Conservation (phyloP, 1,284 basidiomycete genomes). For the Ustilago sp. region DNA sequence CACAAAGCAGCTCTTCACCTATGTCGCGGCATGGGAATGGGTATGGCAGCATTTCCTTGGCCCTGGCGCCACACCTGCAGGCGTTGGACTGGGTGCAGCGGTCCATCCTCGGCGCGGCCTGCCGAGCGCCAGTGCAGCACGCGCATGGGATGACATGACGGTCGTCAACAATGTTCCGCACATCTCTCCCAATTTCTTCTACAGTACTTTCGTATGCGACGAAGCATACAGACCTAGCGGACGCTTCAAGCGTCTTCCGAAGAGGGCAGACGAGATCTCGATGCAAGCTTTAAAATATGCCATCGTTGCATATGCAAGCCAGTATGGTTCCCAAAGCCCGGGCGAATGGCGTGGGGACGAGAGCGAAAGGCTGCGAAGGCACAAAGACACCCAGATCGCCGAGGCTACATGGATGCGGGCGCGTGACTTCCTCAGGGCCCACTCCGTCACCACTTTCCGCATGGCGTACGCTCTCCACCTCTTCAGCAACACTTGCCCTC, state of each 20-base stretch:
- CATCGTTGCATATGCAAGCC: constrained; percentile 47
- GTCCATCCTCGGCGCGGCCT: constrained; percentile 38
- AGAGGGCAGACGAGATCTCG: constrained; percentile 43
- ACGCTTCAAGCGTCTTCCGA: constrained; percentile 34
- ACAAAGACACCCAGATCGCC: constrained; percentile 42
- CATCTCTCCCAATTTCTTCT: constrained; percentile 48
- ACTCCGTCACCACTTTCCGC: constrained; percentile 44
- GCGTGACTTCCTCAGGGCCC: constrained; percentile 38
- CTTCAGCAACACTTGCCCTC: constrained; percentile 47
- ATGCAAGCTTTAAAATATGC: constrained; percentile 44
- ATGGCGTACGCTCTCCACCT: constrained; percentile 49
- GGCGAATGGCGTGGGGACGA: constrained; percentile 35
- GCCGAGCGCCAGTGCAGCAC: constrained; percentile 17
- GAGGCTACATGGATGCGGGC: constrained; percentile 46
- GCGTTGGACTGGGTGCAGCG: constrained; percentile 33
- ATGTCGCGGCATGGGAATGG: constrained; percentile 46
- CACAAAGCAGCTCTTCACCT: constrained; percentile 43
- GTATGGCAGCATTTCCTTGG: constrained; percentile 45
- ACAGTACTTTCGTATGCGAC: constrained; percentile 43
- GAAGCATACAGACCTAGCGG: constrained; percentile 32
- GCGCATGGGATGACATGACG: constrained; percentile 43
- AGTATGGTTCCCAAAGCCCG: constrained; percentile 41
- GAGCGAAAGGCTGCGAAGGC: constrained; percentile 19
- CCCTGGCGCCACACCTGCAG: constrained; percentile 24
- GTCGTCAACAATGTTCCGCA: constrained; percentile 33